Conservation (phyloP, 371 early-diverging fungal genomes). For the Apophysomyces variabilis region DNA sequence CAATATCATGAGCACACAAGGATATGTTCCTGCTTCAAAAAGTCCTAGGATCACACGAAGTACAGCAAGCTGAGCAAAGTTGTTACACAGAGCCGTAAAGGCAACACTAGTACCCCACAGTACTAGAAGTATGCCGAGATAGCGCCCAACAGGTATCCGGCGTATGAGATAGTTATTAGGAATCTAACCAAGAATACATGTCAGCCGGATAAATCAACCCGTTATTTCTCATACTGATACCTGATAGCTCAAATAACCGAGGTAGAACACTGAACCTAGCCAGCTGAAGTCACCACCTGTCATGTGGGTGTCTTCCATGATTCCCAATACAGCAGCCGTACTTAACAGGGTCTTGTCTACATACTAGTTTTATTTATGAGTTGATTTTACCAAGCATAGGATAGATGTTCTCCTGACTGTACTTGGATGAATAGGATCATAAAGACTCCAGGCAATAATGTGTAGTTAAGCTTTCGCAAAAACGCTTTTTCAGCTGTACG, state of each 20-base stretch:
- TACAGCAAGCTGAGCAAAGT: constrained; percentile 38
- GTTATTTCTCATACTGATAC: background rate
- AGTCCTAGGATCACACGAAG: constrained; percentile 41
- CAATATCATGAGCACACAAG: constrained; percentile 38
- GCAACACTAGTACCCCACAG: constrained; percentile 33
- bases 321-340: constrained; percentile 23
- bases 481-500: constrained; percentile 13
- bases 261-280: constrained; percentile 39
- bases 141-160: constrained; percentile 33
- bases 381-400: too few relatives aligned
- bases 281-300: constrained; percentile 27
- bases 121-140: constrained; percentile 29
- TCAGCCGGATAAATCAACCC: too few relatives aligned
- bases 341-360: constrained; percentile 39
- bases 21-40: constrained; percentile 40
- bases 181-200: constrained; percentile 13
- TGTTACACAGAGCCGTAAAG: constrained; percentile 23
- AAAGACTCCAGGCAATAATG: constrained; percentile 19
- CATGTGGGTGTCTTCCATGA: constrained; percentile 26
- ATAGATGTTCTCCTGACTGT: background rate
- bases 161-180: constrained; percentile 43
- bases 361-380: constrained; percentile 21
- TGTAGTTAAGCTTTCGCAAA: constrained; percentile 24
- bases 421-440: constrained; percentile 27
- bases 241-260: constrained; percentile 22